Conservation (phyloP, 2,329 filamentous ascomycete genomes). For the Talaromyces rugulosus region DNA sequence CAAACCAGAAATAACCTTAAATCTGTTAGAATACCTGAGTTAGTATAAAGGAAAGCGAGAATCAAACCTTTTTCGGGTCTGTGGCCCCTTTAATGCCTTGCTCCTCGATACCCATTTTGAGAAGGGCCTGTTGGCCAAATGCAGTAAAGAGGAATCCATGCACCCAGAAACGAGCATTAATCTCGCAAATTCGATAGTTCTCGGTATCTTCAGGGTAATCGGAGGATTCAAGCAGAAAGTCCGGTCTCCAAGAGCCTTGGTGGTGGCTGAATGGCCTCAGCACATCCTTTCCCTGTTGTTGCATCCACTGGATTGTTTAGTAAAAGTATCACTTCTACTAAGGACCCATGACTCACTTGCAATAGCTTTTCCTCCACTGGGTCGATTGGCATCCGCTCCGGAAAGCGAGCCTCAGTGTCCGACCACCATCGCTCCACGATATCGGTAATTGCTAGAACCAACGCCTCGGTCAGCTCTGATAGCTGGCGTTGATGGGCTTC, state of each 20-base stretch:
- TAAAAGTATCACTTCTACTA: too few relatives aligned
- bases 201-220: background rate
- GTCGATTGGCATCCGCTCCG: background rate
- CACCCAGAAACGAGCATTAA: background rate
- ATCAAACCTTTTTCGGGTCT: background rate
- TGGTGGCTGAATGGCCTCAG: too few relatives aligned
- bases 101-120: background rate
- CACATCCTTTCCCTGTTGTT: too few relatives aligned
- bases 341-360: background rate
- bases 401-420: background rate
- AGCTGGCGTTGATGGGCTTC: too few relatives aligned
- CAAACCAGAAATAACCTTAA: background rate
- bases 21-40: background rate
- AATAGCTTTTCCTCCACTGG: background rate
- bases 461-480: too few relatives aligned
- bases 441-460: background rate
- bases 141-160: background rate
- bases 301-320: too few relatives aligned
- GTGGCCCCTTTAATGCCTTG: too few relatives aligned
- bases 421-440: background rate
- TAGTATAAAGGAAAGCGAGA: background rate
- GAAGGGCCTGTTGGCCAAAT: background rate
- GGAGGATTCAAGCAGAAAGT: background rate
- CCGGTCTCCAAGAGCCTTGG: background rate
- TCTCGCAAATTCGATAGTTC: background rate